phyloP scores from a whole-genome alignment of 139 green algal genomes.

The Zygnema cylindricum region DNA sequence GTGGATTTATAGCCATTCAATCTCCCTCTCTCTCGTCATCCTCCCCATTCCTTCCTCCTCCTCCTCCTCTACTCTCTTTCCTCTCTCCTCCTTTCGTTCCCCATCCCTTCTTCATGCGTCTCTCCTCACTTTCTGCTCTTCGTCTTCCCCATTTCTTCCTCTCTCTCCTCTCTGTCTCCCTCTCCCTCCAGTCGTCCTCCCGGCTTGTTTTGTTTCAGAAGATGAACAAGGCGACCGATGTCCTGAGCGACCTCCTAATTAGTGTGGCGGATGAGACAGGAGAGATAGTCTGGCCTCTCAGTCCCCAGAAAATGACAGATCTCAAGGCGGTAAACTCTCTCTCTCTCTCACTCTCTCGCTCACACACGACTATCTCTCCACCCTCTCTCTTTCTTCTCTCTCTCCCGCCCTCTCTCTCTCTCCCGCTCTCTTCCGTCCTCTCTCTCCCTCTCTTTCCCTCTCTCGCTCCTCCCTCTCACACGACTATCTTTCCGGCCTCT shows the following conservation, averaged over 20 bases:
- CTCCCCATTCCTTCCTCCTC: not conserved
- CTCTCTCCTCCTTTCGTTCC: too few species aligned
- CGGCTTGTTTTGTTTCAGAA: conserved; percentile 1
- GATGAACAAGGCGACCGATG: conserved; percentile 22
- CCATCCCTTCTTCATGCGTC: not conserved
- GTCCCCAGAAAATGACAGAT: conserved; percentile 3
- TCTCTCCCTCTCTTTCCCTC: too few species aligned
- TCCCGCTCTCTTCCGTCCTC: too few species aligned
- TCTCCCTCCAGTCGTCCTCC: not conserved
- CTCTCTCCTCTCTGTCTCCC: not conserved
- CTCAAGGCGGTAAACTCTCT: not conserved
- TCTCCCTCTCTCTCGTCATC: not conserved
- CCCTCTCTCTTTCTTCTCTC: too few species aligned
- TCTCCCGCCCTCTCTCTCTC: too few species aligned
- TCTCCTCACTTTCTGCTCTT: not conserved
- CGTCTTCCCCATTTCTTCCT: not conserved
- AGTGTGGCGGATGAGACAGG: conserved; percentile 22
- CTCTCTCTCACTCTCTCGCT: too few species aligned
- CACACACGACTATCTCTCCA: too few species aligned
- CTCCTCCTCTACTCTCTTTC: too few species aligned
- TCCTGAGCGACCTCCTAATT: not conserved
- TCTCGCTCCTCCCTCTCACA: too few species aligned
- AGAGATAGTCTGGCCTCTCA: conserved; percentile 33
- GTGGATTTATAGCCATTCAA: too few species aligned
- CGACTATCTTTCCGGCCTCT: too few species aligned